phyloP scores from a whole-genome alignment of 176 grass and related monocot genomes.

The Oryza longistaminata region DNA sequence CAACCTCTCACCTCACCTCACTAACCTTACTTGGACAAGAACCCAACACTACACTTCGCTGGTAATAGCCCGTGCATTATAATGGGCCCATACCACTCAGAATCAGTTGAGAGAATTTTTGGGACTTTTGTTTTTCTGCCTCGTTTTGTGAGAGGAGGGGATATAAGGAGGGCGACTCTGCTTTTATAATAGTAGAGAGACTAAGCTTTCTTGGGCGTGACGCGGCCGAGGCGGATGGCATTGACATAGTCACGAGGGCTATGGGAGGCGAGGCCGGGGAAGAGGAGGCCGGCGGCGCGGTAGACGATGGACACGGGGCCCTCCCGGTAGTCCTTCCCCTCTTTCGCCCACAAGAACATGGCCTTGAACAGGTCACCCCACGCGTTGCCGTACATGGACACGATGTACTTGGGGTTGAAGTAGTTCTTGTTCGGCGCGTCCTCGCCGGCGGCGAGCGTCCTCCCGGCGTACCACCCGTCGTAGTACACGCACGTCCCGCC shows the following conservation, averaged over 20 bases:
- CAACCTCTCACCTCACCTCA: too few relatives aligned
- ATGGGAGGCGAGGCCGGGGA: slow-evolving; percentile 69
- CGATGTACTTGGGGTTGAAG: slow-evolving; percentile 48
- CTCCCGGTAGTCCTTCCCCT: slow-evolving; percentile 63
- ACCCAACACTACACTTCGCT: too few relatives aligned
- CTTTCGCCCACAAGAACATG: slow-evolving; percentile 32
- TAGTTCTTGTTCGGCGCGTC: slow-evolving; percentile 76
- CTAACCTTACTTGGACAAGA: slow-evolving; percentile 12
- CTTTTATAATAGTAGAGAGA: too few relatives aligned
- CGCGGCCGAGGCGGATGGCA: slow-evolving; percentile 44
- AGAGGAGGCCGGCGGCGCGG: slow-evolving; percentile 36
- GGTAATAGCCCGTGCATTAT: too few relatives aligned
- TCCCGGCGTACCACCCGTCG: slow-evolving; percentile 60
- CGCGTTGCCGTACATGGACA: slow-evolving; percentile 51
- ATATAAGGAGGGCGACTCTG: too few relatives aligned
- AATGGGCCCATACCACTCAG: too few relatives aligned
- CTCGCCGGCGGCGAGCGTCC: slow-evolving; percentile 39
- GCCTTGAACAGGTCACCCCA: slow-evolving; percentile 64
- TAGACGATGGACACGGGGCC: slow-evolving; percentile 50
- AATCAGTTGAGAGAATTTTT: too few relatives aligned
- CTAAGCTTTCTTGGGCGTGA: slow-evolving; percentile 15
- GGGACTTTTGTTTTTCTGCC: too few relatives aligned
- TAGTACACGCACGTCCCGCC: slow-evolving; percentile 65
- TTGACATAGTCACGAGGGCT: slow-evolving; percentile 78
- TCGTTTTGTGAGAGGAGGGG: too few relatives aligned